Base-by-base conservation (phyloP, 2,329 filamentous ascomycete genomes). In the Talaromyces pinophilus region DNA sequence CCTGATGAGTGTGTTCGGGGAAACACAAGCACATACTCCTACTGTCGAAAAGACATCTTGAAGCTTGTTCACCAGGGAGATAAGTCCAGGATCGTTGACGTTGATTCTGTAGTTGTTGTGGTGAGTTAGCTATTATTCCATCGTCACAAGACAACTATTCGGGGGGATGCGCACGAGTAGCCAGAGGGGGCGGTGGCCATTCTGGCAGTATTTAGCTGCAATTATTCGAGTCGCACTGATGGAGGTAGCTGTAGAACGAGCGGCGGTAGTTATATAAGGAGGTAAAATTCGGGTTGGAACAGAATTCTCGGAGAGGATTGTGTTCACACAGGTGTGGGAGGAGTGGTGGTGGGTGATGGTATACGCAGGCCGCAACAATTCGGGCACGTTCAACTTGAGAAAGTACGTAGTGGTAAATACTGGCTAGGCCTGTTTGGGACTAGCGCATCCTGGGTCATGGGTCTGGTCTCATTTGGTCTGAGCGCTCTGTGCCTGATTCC, bases 41-140 rank as follows among this genome's bases (percentile, higher is more conserved):
- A 99, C 95, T 50, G 95, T 98, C 69, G 94, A 90, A 79, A 99
- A 99, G 73, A 99, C 95, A 92, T 99, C 95, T 80, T 99, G 95
- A 59, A 99, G 89, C 85, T 96, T 98, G 86, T 99, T 99, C 79
- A 99, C 95, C 73, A 98, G 90, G 38, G 88, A 89, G 74, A 90
- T 90, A 73, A 90, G 83, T 70, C 84, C 84, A 30, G 88, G 88
- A 74, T 90, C 88, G 76, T 90, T 90, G 68, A 90, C 88, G 77
- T 90, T 90, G 79, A 90, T 89, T 73, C 88, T 90, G 76, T 71
- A 70, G 2, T 57, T 11, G 17, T 55, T 22, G 54, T 40, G 11
- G 33, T 57, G 25, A 0, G 33, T 22, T 38, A 40, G 54, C 11
- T 25, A 7, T 25, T 22, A 4, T 35, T 40, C 5, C n/a, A 22